Evolutionary conservation across 2,329 filamentous ascomycete species (phyloP).

Genomic region (Epichloe sibirici): DNA sequence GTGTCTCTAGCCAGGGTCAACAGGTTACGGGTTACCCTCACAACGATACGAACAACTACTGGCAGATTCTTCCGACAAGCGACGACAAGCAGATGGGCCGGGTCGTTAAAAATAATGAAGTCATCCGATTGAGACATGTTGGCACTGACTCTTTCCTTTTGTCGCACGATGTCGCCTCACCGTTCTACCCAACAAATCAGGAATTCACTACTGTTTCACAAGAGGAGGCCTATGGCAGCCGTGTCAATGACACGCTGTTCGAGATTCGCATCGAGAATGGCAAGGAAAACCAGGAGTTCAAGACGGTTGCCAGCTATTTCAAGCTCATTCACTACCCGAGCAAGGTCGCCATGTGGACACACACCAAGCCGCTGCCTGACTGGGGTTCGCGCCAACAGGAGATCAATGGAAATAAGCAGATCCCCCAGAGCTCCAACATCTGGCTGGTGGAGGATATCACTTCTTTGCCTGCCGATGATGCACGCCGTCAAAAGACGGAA

Average conservation of each 20-base stretch:
- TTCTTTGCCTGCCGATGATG: slow-evolving; percentile 59
- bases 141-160: slow-evolving; percentile 77
- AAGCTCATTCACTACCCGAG: slow-evolving; percentile 90
- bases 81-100: slow-evolving; percentile 47
- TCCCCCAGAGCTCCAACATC: slow-evolving; percentile 77
- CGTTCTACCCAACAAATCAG: slow-evolving; percentile 93
- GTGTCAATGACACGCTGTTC: slow-evolving; percentile 83
- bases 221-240: slow-evolving; percentile 60
- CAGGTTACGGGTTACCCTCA: slow-evolving; percentile 97
- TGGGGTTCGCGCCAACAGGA: slow-evolving; percentile 97
- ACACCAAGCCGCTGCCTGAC: slow-evolving; percentile 86
- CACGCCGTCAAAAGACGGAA: slow-evolving; percentile 62
- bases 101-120: slow-evolving; percentile 68
- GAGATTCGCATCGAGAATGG: slow-evolving; percentile 82
- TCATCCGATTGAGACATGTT: slow-evolving; percentile 76
- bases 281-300: slow-evolving; percentile 73
- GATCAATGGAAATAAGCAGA: slow-evolving; percentile 98
- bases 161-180: slow-evolving; percentile 93
- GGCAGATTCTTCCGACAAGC: slow-evolving; percentile 72
- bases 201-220: slow-evolving; percentile 79
- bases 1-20: slow-evolving; percentile 93
- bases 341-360: slow-evolving; percentile 99
- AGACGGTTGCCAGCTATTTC: slow-evolving; percentile 84
- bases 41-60: slow-evolving; percentile 98
- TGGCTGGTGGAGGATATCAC: slow-evolving; percentile 90